A percentile compares a stretch with the other conserved stretches of the same genome.
Evolutionary conservation across 2,329 filamentous ascomycete genomes (phyloP).

Genomic region (Pseudogymnoascus verrucosus): DNA sequence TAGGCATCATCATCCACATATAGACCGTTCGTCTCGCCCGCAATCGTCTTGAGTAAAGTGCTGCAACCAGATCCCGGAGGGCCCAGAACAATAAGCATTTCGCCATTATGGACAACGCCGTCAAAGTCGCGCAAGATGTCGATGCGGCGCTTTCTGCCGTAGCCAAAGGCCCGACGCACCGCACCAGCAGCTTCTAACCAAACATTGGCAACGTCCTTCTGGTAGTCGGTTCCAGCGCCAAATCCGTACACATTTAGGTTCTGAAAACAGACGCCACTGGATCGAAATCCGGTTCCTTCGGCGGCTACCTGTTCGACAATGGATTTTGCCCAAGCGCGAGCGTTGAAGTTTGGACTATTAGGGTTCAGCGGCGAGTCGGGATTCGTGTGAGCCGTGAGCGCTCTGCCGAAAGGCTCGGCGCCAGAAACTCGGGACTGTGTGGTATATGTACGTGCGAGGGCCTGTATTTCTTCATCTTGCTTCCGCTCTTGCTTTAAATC

Average conservation of each 20-base stretch:
- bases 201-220: slow-evolving; percentile 56
- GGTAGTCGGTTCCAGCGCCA: slow-evolving; percentile 60
- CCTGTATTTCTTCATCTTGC: slow-evolving; percentile 32
- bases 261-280: slow-evolving; percentile 57
- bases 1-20: slow-evolving; percentile 38
- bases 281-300: slow-evolving; percentile 31
- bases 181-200: slow-evolving; percentile 41
- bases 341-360: slow-evolving; percentile 42
- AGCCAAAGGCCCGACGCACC: slow-evolving; percentile 42
- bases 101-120: slow-evolving; percentile 38
- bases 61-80: slow-evolving; percentile 42
- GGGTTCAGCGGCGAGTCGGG: slow-evolving; percentile 45
- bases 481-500: neutral
- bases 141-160: slow-evolving; percentile 40
- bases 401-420: neutral
- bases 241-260: slow-evolving; percentile 62
- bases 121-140: slow-evolving; percentile 52
- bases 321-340: slow-evolving; percentile 50
- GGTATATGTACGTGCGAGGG: slow-evolving; percentile 49
- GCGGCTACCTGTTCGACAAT: slow-evolving; percentile 44
- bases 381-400: slow-evolving; percentile 19
- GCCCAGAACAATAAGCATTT: slow-evolving; percentile 42
- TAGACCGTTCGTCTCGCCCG: slow-evolving; percentile 50
- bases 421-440: slow-evolving; percentile 32
- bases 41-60: slow-evolving; percentile 44